Evolutionary conservation across 179 eudicot genomes (phyloP), one percentile per base, ranked within the genome.

Genomic region (Beta corolliflora): DNA sequence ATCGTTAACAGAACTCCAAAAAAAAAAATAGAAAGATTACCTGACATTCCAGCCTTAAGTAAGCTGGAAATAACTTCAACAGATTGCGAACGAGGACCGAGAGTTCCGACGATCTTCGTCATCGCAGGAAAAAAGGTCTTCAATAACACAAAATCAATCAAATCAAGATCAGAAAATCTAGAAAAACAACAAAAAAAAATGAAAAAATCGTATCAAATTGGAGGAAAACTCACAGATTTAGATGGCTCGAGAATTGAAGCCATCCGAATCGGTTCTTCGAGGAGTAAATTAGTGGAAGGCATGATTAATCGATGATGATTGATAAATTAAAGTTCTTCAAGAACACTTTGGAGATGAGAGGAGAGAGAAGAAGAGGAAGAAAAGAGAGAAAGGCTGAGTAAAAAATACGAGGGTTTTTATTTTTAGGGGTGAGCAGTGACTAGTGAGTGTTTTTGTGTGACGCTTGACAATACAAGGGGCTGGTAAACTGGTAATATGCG

Each of bases 191-290:
- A 29, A 6, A 15, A 23, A n/a, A n/a, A n/a, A n/a, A n/a, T 1
- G 9, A 8, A 46, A 73, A 54, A 61, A 16, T 15, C 48, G 25
- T 11, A 15, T 15, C 5, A 63, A 60, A 8, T 56, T 31, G 36
- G 4, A 18, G 10, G 16, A 48, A 48, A 61, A 67, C 82, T 55
- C 70, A 93, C 97, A 54, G 95, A 72, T 89, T 88, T 93, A 19
- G 98, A 93, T 25, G 98, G 97, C 83, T 93, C 97, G 45, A 93
- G 91, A 21, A 93, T 90, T 55, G 98, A 92, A 16, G 93, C 96
- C 98, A 95, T 95, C 13, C 98, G 75, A 81, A 95, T 93, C 0
- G 98, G 98, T 87, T 95, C 98, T 76, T 95, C 97, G 68, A 95
- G 97, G 10, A 95, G 98, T 29, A 95, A 61, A 84, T 94, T 92